These are phyloP conservation scores for Moesziomyces globuligerus DNA, from an alignment of 1,284 basidiomycete genomes.

Conservation along the genomic window DNA sequence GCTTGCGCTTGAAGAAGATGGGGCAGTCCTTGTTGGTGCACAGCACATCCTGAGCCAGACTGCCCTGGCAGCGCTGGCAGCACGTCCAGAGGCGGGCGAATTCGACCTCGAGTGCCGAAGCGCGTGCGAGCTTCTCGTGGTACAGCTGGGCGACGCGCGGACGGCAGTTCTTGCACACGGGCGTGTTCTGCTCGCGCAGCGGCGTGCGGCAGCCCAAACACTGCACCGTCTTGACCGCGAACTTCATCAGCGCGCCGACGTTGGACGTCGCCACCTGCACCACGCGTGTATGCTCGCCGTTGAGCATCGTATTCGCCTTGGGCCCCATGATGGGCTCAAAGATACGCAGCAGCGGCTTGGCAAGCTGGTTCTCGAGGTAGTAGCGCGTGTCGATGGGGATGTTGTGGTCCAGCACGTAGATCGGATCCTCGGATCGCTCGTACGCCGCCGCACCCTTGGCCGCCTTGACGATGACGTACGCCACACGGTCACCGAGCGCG, in stretches of 20 bases:
- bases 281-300: constrained; percentile 64
- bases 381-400: constrained; percentile 67
- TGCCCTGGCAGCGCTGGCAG: constrained; percentile 66
- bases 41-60: constrained; percentile 80
- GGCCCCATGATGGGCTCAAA: constrained; percentile 66
- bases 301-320: constrained; percentile 57
- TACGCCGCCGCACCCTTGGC: constrained; percentile 65
- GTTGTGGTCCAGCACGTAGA: constrained; percentile 67
- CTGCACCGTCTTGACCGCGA: constrained; percentile 65
- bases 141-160: constrained; percentile 62
- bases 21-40: constrained; percentile 97
- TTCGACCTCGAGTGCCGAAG: constrained; percentile 60
- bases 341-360: constrained; percentile 66
- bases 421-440: constrained; percentile 65
- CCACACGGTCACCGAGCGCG: constrained; percentile 65
- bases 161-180: constrained; percentile 64
- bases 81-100: constrained; percentile 66
- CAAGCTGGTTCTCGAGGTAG: constrained; percentile 66
- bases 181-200: constrained; percentile 55
- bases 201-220: constrained; percentile 66
- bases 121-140: constrained; percentile 59
- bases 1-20: constrained; percentile 88
- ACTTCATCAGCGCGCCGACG: constrained; percentile 67
- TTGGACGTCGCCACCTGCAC: constrained; percentile 65
- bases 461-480: constrained; percentile 67